Conservation (phyloP, 495 filamentous ascomycete genomes). For the Lentithecium fluviatile region DNA sequence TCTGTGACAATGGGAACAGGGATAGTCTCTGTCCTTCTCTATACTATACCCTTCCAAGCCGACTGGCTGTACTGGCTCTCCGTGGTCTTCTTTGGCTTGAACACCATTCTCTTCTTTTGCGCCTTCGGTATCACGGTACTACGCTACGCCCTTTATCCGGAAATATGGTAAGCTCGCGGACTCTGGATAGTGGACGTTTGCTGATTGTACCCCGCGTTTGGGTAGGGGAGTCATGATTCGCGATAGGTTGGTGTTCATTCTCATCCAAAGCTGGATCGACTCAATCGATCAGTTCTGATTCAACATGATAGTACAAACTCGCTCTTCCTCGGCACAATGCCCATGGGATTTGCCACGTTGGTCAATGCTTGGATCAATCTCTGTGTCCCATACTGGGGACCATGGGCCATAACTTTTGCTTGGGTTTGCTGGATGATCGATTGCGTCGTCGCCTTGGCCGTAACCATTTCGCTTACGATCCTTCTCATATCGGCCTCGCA, state of each 20-base stretch:
- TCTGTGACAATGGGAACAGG: constrained; percentile 45
- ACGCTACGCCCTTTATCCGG: constrained; percentile 59
- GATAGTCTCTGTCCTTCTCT: constrained; percentile 39
- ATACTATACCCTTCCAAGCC: constrained; percentile 38
- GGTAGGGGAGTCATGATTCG: constrained; percentile 57
- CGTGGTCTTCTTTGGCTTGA: constrained; percentile 41
- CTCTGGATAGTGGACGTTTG: no score
- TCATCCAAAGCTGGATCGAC: no score
- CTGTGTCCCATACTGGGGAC: constrained; percentile 57
- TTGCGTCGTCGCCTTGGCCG: constrained; percentile 52
- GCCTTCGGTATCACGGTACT: constrained; percentile 51
- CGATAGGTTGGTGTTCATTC: no score
- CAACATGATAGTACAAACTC: constrained; percentile 59
- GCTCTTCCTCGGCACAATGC: constrained; percentile 62
- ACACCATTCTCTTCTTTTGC: constrained; percentile 47
- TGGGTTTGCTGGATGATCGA: constrained; percentile 62
- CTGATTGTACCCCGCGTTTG: no score
- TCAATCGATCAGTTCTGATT: no score
- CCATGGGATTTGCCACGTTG: constrained; percentile 64
- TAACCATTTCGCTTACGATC: constrained; percentile 55
- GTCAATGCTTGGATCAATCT: constrained; percentile 57
- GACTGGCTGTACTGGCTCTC: constrained; percentile 41
- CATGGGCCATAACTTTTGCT: constrained; percentile 46
- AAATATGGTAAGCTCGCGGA: no score
- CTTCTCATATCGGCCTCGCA: constrained; percentile 47